A percentile compares a stretch with the other conserved stretches of the same genome.
phyloP scores from a whole-genome alignment of 106 monocot species.

The Gastrodia elata region DNA sequence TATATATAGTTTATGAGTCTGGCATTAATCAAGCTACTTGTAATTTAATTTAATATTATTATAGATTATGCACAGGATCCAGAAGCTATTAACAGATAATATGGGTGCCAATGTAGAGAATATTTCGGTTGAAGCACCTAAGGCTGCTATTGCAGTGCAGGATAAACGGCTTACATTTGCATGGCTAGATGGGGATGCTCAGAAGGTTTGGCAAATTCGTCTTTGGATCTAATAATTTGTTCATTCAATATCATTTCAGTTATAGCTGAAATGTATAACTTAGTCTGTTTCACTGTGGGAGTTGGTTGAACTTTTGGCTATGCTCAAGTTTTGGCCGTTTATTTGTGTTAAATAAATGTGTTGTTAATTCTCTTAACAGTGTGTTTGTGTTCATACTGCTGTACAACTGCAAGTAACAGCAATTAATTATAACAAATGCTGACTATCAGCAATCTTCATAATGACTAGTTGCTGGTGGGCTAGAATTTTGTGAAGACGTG shows the following conservation, averaged over 20 bases:
- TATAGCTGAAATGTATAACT: background rate
- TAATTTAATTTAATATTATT: conserved; percentile 16
- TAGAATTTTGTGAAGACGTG: no score
- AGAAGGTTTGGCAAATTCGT: conserved; percentile 38
- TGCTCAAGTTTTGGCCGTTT: background rate
- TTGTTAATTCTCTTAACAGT: background rate
- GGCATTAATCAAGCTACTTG: background rate
- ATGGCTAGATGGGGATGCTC: conserved; percentile 93
- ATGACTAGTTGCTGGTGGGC: no score
- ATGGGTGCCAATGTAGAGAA: conserved; percentile 15
- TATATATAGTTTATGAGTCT: background rate
- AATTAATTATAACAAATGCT: no score
- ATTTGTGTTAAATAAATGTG: background rate
- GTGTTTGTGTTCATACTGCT: background rate
- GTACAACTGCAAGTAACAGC: conserved; percentile 2
- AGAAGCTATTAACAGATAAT: conserved; percentile 21
- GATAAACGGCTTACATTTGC: conserved; percentile 63
- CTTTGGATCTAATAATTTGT: background rate
- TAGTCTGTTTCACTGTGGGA: background rate
- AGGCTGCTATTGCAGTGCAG: conserved; percentile 48
- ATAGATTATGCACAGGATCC: conserved; percentile 54
- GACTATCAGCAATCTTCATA: no score
- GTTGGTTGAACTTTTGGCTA: background rate
- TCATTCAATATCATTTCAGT: background rate
- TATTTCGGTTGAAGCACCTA: conserved; percentile 11